Evolutionary conservation across 1,139 yeast genomes (phyloP).

Genomic region (Tardiomyces blankii): DNA sequence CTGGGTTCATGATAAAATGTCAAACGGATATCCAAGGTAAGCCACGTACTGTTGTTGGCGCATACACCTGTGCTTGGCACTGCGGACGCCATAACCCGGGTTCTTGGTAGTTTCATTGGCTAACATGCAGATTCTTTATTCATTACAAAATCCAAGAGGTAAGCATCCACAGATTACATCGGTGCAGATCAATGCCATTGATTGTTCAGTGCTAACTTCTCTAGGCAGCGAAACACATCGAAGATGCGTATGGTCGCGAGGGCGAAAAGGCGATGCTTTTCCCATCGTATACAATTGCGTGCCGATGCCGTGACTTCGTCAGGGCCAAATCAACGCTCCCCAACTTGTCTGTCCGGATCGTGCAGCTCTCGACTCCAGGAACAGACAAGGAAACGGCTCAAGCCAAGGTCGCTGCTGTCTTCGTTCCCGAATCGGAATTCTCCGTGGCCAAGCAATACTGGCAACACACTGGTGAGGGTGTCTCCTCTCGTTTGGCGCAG

Average conservation of each 20-base stretch:
- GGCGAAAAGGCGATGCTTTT: constrained; percentile 66
- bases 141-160: constrained; percentile 63
- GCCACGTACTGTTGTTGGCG: no score
- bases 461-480: constrained; percentile 96
- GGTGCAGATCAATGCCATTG: no score
- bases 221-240: constrained; percentile 16
- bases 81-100: no score
- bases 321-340: constrained; percentile 22
- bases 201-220: not conserved
- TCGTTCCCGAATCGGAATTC: constrained; percentile 49
- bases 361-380: constrained; percentile 63
- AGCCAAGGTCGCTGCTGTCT: constrained; percentile 64
- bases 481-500: constrained; percentile 82
- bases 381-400: constrained; percentile 38
- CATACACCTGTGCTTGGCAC: no score
- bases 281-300: constrained; percentile 70
- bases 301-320: constrained; percentile 74
- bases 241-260: constrained; percentile 59
- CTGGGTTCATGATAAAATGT: constrained; percentile 74
- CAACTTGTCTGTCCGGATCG: constrained; percentile 46
- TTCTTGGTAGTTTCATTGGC: constrained; percentile 22
- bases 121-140: constrained; percentile 41
- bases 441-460: constrained; percentile 74
- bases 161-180: constrained; percentile 16
- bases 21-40: constrained; percentile 66